Evolutionary conservation across 169 alveolate species (phyloP), one percentile per base, ranked within the genome.

Genomic region (Plasmodium malariae): DNA sequence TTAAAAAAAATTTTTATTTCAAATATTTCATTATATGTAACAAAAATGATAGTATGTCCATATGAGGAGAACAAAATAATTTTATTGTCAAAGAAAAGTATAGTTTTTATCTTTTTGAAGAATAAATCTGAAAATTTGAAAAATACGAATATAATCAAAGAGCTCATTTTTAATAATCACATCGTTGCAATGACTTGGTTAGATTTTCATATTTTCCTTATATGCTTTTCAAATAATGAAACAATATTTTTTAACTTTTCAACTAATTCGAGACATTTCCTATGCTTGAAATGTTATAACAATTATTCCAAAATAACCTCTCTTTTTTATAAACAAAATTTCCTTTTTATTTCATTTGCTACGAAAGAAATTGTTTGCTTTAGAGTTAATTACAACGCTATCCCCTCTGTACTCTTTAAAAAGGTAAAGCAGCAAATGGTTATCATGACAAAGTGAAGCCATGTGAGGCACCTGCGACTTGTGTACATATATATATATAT

Each of bases 311-410:
- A 21, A 45, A 63, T 78, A 19, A 62, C 78, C 21, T 78, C 43
- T 51, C 43, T 78, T 9, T 62, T 63, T 62, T 78, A 78, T 48
- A 65, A 63, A 1, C 6, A 34, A 14, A 40, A 43, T 5, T 32
- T 21, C 19, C 72, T 78, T 24, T 63, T 62, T 68, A 37, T 78
- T 24, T 49, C 89, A 6, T 78, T 78, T 32, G n/a, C 59, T 1
- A 55, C 89, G 6, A 78, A 43, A 37, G 89, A 78, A 78, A 60
- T 78, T 19, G 43, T 78, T 24, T 62, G 89, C 40, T 78, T 78
- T 36, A 65, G 40, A n/a, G 60, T 78, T 5, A 62, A 65, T 55
- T 78, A 78, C 32, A 12, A 21, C 30, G 48, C 34, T 24, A 51
- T 78, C 4, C 43, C 74, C 51, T 37, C 40, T 28, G n/a, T 30